phyloP scores from a whole-genome alignment of 2,329 filamentous ascomycete genomes.

The Dactylellina sp. region DNA sequence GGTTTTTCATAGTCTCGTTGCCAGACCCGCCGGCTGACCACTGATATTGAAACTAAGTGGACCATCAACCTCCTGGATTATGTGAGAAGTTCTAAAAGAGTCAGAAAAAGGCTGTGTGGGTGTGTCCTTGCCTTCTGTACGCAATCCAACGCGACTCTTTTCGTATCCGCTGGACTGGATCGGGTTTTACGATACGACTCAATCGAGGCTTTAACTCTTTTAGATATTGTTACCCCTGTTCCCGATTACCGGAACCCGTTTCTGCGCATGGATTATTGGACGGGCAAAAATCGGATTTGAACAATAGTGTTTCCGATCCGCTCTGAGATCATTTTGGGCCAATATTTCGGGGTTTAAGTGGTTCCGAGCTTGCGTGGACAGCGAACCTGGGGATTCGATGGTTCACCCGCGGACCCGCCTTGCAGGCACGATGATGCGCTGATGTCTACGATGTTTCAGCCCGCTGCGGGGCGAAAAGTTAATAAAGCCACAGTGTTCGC shows the following conservation, averaged over 20 bases:
- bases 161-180: constrained; percentile 42
- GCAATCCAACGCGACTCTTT: constrained; percentile 1
- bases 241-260: not conserved
- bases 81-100: too few species aligned
- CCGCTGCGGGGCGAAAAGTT: not conserved
- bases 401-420: not conserved
- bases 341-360: constrained; percentile 9
- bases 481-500: constrained; percentile 40
- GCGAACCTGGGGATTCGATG: not conserved
- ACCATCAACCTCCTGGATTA: too few species aligned
- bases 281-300: too few species aligned
- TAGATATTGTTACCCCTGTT: not conserved
- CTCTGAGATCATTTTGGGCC: too few species aligned
- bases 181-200: constrained; percentile 40
- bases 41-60: too few species aligned
- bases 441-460: not conserved
- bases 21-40: too few species aligned
- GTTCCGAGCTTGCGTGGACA: constrained; percentile 20
- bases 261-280: not conserved
- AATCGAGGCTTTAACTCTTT: constrained; percentile 33
- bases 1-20: too few species aligned
- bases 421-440: constrained; percentile 11
- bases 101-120: too few species aligned
- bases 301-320: too few species aligned
- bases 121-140: too few species aligned